phyloP scores from a whole-genome alignment of 176 grass and related monocot species.

The Avena atlantica region DNA sequence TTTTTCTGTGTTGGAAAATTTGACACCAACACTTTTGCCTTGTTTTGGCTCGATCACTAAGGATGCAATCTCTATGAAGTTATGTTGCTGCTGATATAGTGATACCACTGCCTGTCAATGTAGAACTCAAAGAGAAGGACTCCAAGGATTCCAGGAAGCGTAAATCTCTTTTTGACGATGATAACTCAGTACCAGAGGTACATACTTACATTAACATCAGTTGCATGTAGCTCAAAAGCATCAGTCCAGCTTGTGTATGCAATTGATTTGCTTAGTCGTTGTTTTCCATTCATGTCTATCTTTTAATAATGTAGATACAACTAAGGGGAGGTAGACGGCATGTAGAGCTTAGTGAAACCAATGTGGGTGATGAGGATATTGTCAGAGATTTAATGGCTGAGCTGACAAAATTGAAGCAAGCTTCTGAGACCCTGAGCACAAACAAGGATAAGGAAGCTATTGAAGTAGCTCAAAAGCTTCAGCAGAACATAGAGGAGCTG shows the following conservation, averaged over 20 bases:
- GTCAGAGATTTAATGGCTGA: slow-evolving; percentile 33
- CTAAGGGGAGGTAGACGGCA: background rate
- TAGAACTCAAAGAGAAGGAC: slow-evolving; percentile 50
- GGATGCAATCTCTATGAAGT: background rate
- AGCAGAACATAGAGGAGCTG: no score
- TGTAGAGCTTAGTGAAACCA: background rate
- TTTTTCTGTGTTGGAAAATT: no score
- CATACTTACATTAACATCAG: slow-evolving; percentile 17
- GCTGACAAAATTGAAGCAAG: slow-evolving; percentile 52
- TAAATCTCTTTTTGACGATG: slow-evolving; percentile 25
- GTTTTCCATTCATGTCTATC: background rate
- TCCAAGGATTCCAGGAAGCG: slow-evolving; percentile 32
- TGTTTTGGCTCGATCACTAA: background rate
- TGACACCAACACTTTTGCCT: no score
- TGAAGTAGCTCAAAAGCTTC: no score
- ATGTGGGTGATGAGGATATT: slow-evolving; percentile 1
- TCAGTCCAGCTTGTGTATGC: background rate
- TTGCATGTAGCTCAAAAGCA: background rate
- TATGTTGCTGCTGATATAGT: slow-evolving; percentile 14
- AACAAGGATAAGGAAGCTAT: slow-evolving; percentile 49
- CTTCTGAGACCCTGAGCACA: slow-evolving; percentile 47
- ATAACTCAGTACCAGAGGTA: slow-evolving; percentile 53
- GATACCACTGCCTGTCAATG: background rate
- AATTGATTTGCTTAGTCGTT: background rate
- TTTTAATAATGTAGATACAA: slow-evolving; percentile 41